Evolutionary conservation across 768 basidiomycete species (phyloP), one percentile per base, ranked within the genome.

Genomic region (Phlebiopsis flavidoalba): DNA sequence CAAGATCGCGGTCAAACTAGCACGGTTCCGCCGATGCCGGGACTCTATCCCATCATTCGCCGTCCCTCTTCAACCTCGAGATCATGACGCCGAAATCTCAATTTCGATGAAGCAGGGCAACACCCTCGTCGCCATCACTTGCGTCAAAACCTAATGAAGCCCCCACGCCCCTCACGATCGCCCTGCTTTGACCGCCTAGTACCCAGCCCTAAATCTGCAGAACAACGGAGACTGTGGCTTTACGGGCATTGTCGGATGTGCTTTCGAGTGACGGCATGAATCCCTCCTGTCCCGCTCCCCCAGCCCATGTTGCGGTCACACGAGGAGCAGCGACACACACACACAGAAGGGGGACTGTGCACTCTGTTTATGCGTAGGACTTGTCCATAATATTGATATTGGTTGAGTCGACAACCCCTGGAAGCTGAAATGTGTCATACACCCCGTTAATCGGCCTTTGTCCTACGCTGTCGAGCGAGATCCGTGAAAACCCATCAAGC

Each of bases 161-260:
- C n/a, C n/a, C 31, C 62, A 11, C 53, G 55, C 40, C 49, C 52
- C 24, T 17, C 48, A 0, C 55, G n/a, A n/a, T n/a, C n/a, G 65
- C 6, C 60, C 67, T 12, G 48, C 70, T 3, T 65, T 65, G n/a
- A n/a, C 71, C 71, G 3, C 65, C 69, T 10, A 66, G 71, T n/a
- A 22, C 66, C 60, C 21, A 67, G 66, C 36, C 70, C 52, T 53
- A 74, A 65, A 65, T 57, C 67, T 8, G n/a, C 53, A 1, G 74
- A 70, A 68, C 76, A 73, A 51, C 77, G 74, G n/a, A 64, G 89
- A 92, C 68, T 91, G n/a, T n/a, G 91, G 90, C 73, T 93, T n/a
- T 36, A 91, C 91, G 17, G 91, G 91, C 8, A n/a, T 81, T 82
- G 57, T 82, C 84, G 59, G 77, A 80, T 48, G 74, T n/a, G n/a